A percentile compares a stretch with the other conserved stretches of the same genome.
phyloP scores from a whole-genome alignment of 1,139 yeast genomes.

The Suhomyces yuchorum region DNA sequence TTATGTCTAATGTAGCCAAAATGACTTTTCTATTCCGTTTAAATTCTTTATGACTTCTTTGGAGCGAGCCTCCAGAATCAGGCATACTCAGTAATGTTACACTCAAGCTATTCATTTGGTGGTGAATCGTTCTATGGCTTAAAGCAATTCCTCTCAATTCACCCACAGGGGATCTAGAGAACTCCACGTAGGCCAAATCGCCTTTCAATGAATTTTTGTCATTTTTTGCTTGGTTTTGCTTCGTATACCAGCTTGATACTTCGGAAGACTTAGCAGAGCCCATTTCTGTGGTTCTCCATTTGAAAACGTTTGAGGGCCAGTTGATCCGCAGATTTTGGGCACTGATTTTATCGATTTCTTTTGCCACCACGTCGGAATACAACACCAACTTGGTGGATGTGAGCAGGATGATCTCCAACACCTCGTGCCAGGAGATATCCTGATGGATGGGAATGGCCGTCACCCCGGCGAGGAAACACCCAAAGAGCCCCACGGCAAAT shows the following conservation, averaged over 20 bases:
- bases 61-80: conserved; percentile 43
- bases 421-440: conserved; percentile 65
- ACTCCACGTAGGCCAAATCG: conserved; percentile 91
- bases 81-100: conserved; percentile 70
- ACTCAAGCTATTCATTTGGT: conserved; percentile 80
- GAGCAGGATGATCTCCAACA: conserved; percentile 66
- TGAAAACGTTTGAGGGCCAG: conserved; percentile 52
- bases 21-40: conserved; percentile 38
- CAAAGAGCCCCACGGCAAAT: conserved; percentile 81
- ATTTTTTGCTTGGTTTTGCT: conserved; percentile 41
- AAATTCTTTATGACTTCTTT: conserved; percentile 32
- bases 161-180: conserved; percentile 86
- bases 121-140: conserved; percentile 83
- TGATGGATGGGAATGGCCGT: conserved; percentile 93
- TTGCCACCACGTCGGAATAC: conserved; percentile 77
- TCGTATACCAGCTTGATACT: conserved; percentile 32
- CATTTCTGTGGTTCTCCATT: conserved; percentile 88
- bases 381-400: conserved; percentile 80
- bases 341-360: conserved; percentile 62
- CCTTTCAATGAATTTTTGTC: conserved; percentile 18
- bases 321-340: conserved; percentile 37
- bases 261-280: conserved; percentile 62
- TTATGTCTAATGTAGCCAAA: conserved; percentile 78
- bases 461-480: conserved; percentile 91
- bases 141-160: conserved; percentile 92